Evolutionary conservation across 495 filamentous ascomycete species (phyloP).

Genomic region (Tuber magnatum): DNA sequence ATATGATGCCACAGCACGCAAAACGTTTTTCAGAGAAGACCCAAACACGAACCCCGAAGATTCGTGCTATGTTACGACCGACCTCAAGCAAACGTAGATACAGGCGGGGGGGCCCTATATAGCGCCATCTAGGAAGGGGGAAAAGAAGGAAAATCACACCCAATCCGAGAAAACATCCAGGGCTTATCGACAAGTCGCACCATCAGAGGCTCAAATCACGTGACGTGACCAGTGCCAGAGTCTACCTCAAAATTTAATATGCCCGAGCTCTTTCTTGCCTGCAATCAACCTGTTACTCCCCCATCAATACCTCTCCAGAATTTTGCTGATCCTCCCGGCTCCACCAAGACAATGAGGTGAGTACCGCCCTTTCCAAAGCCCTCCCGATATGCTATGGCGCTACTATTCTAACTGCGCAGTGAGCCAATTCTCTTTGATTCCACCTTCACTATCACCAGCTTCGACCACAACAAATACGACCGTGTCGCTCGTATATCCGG

Average conservation of each 20-base stretch:
- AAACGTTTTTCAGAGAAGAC: neutral
- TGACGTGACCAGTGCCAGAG: neutral
- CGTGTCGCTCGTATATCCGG: slow-evolving; percentile 75
- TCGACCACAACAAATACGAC: slow-evolving; percentile 86
- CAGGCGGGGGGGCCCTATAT: neutral
- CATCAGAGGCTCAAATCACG: neutral
- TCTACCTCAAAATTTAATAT: neutral
- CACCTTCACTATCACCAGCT: slow-evolving; percentile 68
- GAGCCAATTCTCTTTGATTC: slow-evolving; percentile 87
- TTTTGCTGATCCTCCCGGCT: neutral
- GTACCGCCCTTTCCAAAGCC: slow-evolving; percentile 30
- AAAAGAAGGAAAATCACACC: neutral
- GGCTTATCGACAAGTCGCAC: neutral
- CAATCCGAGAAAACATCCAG: neutral
- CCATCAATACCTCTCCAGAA: neutral
- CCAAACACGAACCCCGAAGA: neutral
- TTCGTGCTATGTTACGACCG: neutral
- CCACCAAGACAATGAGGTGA: neutral
- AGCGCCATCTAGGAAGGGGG: neutral
- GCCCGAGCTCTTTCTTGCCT: neutral
- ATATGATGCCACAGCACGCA: too few species aligned
- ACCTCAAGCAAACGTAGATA: neutral
- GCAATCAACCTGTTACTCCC: neutral
- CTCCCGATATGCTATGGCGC: slow-evolving; percentile 52
- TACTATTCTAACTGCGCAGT: neutral